Evolutionary conservation across 768 basidiomycete genomes (phyloP), one percentile per base, ranked within the genome.

Genomic region (Hericium rajendrae): DNA sequence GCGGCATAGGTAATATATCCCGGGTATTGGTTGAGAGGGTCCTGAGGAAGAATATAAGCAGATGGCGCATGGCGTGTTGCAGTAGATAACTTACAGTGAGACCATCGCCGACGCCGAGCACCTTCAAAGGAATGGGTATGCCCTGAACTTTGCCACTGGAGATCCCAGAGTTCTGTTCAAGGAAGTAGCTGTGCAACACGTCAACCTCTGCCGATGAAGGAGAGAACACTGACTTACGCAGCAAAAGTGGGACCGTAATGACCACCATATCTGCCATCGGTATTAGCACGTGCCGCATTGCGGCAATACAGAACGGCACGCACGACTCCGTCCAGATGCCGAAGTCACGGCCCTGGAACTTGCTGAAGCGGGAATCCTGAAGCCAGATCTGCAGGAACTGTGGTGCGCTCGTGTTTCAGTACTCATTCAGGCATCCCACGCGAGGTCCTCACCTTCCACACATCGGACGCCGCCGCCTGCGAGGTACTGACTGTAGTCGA

Each of bases 321-420:
- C 26, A 54, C 72, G 81, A 84, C 66, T 84, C 83, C 1, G 82
- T 82, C 84, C 84, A 86, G 51, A 85, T 69, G 1, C 78, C 83
- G 53, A 85, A 73, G 2, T 76, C 73, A 54, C 71, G 74, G 20
- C 62, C 60, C 40, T 73, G 68, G 49, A 75, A 77, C 54, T 78
- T 75, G 43, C 76, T 63, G 62, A 84, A 86, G 58, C 76, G 75
- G 3, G 73, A 63, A 62, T 86, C 82, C 0, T 70, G 65, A 53
- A 86, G 72, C 68, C 81, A 84, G 16, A 85, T 80, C 69, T 85
- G 83, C 62, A 86, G 67, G 71, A 84, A 81, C 63, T 56, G 28
- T n/a, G 8, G 40, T 18, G 18, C 12, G 13, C 24, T 32, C 12
- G 18, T 37, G 28, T 13, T 28, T 32, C 24, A 39, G 38, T 40